These are phyloP conservation scores for Diutina catenulata DNA, from an alignment of 1,139 yeast genomes.

Conservation along the genomic window DNA sequence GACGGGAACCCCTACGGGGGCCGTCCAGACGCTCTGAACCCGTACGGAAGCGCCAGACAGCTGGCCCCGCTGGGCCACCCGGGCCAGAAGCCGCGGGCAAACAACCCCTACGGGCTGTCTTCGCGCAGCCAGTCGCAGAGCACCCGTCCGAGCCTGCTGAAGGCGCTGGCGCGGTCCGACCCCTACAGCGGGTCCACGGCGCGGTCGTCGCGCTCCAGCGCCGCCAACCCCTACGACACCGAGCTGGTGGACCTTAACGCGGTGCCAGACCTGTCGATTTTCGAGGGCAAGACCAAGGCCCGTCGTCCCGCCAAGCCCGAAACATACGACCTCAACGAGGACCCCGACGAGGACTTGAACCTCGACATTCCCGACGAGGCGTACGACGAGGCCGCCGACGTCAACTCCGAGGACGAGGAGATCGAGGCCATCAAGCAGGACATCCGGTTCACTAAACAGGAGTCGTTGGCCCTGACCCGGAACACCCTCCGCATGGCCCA, in stretches of 20 bases:
- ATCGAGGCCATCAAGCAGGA: conserved; percentile 82
- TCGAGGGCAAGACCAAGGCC: neutral
- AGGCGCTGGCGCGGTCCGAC: neutral
- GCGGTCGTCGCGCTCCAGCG: neutral
- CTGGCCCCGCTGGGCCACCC: neutral
- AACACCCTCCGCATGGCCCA: conserved; percentile 82
- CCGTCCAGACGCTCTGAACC: neutral
- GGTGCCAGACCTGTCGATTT: conserved; percentile 21
- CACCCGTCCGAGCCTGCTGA: neutral
- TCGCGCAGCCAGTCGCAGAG: neutral
- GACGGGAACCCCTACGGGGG: conserved; percentile 8
- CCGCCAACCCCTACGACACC: conserved; percentile 11
- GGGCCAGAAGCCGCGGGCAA: neutral
- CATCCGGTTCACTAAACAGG: conserved; percentile 76
- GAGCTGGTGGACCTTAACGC: conserved; percentile 31
- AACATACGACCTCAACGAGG: conserved; percentile 24
- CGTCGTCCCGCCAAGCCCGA: too few relatives aligned
- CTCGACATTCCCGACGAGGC: conserved; percentile 18
- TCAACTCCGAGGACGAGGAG: conserved; percentile 65
- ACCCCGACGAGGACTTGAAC: conserved; percentile 27
- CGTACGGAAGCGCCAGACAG: neutral
- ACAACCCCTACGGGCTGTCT: neutral
- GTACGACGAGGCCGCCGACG: conserved; percentile 33
- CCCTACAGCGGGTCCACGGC: neutral
- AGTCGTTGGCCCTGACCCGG: conserved; percentile 75